Evolutionary conservation across 352 stramenopile genomes (phyloP), one percentile per base, ranked within the genome.

Genomic region (Globisporangium spiculum): DNA sequence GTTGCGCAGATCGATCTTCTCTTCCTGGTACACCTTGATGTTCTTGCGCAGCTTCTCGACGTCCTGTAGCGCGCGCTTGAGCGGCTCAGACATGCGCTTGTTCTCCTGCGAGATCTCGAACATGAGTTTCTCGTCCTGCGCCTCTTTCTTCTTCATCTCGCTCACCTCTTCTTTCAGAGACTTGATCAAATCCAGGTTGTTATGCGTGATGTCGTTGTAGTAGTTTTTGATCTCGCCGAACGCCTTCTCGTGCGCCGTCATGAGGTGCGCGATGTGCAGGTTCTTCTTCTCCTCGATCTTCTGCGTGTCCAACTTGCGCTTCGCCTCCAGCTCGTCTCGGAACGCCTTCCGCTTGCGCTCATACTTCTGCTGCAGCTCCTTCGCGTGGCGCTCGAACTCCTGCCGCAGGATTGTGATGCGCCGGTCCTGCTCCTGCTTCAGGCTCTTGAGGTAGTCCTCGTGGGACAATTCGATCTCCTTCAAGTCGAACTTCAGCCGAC

Each of bases 131-230:
- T 98, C 90, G 72, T 99, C 96, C 68, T 92, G 81, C 24, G 90
- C 90, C 77, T 99, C 93, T 70, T 98, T 95, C 69, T 97, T 97
- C 75, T 96, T 94, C 85, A 99, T 96, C 63, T 98, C 89, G 20
- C 77, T 77, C 30, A 98, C 91, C 69, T 98, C 94, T 75, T 98
- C 97, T 68, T 98, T 99, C 8, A 99, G 76, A 6, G 76, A 91
- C 71, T 98, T 98, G 84, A 98, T 98, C 27, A 98, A 75, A 66
- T 98, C 95, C n/a, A 98, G 72, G 74, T 98, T 98, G 73, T 98
- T 98, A 76, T 98, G 95, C 48, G 94, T 98, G 68, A 98, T 98
- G 68, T 98, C 94, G 75, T 97, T 98, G 89, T 98, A 98, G 79
- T 98, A 98, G 65, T 97, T 97, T 69, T 98, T 98, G 77, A 98